Base-by-base conservation (phyloP, 108 stramenopile genomes). In the Nitzschia sp. region DNA sequence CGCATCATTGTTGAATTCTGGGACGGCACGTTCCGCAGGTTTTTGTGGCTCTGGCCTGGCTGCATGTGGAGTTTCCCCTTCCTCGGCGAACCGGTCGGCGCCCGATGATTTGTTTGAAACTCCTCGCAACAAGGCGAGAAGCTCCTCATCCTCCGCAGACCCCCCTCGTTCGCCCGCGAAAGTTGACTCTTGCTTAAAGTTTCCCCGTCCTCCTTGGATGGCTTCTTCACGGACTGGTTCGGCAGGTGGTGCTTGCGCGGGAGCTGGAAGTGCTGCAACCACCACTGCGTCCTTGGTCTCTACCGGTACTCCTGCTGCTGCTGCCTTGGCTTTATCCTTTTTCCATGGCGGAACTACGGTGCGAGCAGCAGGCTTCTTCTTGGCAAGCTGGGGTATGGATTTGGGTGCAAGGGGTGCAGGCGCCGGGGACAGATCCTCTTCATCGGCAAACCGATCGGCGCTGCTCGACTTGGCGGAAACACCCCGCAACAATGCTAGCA, bases 101-200 rank as follows among this genome's bases (percentile, higher is more conserved):
- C 74, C 38, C n/a, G 74, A 47, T 17, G 64, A 66, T 26, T 84
- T 87, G 45, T 60, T 71, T 2, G 88, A 91, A 30, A 94, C 75
- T 0, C 73, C 89, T 47, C 80, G 69, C 41, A 94, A 48, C 63
- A 78, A 60, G 3, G 92, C 89, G 45, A 89, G 60, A 45, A 93
- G 53, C 36, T 88, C 88, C 27, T 78, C 86, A 69, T 93, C 86
- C 41, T 89, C 75, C 17, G 85, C 87, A 26, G 58, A 36, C 2
- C 87, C 85, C 26, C 87, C 87, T 25, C 84, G 75, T 32, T 86
- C 84, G 28, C 85, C 85, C 21, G 27, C 46, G 19, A 87, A 77
- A 16, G 83, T 82, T 9, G 65, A 45, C 11, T 54, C 35, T 45
- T 79, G 38, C 50, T 80, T 80, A 53, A 77, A 66, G 44, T 57